Conservation (phyloP, 2,329 filamentous ascomycete genomes). For the Neoarthrinium moseri region DNA sequence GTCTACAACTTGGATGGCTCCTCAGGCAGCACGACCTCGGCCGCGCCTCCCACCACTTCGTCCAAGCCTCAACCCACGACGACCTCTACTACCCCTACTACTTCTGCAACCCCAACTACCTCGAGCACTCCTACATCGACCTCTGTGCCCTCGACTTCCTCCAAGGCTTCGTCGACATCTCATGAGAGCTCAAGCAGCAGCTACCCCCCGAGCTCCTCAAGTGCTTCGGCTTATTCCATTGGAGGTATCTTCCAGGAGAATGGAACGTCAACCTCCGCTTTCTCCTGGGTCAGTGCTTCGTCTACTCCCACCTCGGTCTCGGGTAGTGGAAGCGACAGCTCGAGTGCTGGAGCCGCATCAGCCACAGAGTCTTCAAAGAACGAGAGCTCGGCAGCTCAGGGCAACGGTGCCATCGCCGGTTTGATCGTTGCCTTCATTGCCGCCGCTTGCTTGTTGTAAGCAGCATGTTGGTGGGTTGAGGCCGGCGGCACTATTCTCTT, state of each 20-base stretch:
- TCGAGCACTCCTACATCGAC: slow-evolving; percentile 17
- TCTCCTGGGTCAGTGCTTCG: slow-evolving; percentile 15
- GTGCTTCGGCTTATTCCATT: slow-evolving; percentile 12
- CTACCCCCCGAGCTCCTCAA: slow-evolving; percentile 11
- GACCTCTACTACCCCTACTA: slow-evolving; percentile 12
- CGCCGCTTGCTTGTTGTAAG: slow-evolving; percentile 35
- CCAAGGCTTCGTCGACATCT: slow-evolving; percentile 18
- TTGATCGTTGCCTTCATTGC: slow-evolving; percentile 56
- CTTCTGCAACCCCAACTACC: slow-evolving; percentile 20
- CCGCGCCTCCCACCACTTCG: slow-evolving; percentile 28
- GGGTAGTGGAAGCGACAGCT: slow-evolving; percentile 15
- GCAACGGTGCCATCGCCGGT: slow-evolving; percentile 50
- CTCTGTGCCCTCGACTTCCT: slow-evolving; percentile 14
- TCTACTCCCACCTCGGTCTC: slow-evolving; percentile 23
- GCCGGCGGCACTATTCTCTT: neutral
- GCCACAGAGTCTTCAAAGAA: slow-evolving; percentile 39
- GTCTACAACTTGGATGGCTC: slow-evolving; percentile 52
- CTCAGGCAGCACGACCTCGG: slow-evolving; percentile 26
- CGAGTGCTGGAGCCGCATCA: slow-evolving; percentile 20
- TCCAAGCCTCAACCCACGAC: slow-evolving; percentile 21
- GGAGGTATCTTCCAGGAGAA: slow-evolving; percentile 58
- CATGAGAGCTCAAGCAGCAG: slow-evolving; percentile 10
- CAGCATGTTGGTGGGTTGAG: neutral
- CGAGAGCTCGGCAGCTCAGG: slow-evolving; percentile 45
- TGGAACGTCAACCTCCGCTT: slow-evolving; percentile 24